Conservation (phyloP, 306 rosid genomes). For the Acacia confusa region DNA sequence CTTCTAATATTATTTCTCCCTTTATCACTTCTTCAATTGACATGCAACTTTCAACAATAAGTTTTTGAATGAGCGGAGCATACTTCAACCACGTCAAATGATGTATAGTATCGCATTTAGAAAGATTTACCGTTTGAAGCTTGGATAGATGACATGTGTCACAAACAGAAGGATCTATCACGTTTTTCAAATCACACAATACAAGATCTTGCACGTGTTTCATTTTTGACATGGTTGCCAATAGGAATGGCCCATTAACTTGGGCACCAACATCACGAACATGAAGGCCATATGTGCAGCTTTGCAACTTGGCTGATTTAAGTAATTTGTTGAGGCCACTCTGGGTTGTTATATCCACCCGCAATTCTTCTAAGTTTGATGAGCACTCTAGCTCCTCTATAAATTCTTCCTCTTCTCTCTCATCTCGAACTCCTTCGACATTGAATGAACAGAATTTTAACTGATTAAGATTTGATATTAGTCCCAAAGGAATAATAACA, state of each 20-base stretch:
- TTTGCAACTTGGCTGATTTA: background rate
- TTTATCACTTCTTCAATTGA: background rate
- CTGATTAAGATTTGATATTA: background rate
- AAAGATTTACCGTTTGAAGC: background rate
- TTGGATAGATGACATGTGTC: background rate
- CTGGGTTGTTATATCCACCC: background rate
- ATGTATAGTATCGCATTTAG: background rate
- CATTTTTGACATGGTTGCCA: background rate
- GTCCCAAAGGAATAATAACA: background rate
- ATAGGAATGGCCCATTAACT: background rate
- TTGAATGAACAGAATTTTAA: too few species aligned
- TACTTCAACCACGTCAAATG: background rate
- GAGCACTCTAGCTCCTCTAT: background rate
- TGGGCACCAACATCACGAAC: background rate
- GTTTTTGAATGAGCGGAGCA: background rate
- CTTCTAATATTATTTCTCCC: background rate
- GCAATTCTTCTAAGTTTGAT: background rate
- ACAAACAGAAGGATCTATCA: background rate
- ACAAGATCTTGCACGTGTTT: background rate
- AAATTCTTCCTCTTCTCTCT: background rate
- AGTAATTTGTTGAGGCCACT: too few species aligned
- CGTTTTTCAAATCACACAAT: too few species aligned
- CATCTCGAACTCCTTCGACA: too few species aligned
- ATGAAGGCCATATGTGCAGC: background rate
- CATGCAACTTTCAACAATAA: accelerated